phyloP scores from a whole-genome alignment of 2,329 filamentous ascomycete genomes.

The Pezicula rhizophila region DNA sequence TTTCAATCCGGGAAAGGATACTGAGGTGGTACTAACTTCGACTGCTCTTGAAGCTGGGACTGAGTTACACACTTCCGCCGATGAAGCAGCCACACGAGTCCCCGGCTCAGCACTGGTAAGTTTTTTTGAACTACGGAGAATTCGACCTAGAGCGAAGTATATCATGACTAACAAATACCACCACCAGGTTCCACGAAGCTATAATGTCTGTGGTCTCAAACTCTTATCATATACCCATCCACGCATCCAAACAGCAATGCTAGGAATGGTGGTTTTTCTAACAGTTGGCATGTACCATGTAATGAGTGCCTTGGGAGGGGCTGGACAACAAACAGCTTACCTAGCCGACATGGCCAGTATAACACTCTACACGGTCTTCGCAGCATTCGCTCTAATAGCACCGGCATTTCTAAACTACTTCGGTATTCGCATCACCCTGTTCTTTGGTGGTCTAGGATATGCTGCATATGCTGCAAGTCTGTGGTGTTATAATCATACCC shows the following conservation, averaged over 20 bases:
- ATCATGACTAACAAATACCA: neutral
- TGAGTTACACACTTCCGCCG: neutral
- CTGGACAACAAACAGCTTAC: conserved; percentile 45
- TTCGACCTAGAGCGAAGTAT: neutral
- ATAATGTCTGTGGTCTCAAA: neutral
- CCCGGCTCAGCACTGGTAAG: conserved; percentile 3
- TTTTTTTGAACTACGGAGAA: no score
- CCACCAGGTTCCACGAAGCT: neutral
- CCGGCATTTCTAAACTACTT: conserved; percentile 71
- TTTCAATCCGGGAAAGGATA: neutral
- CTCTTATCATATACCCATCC: neutral
- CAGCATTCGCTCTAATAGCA: conserved; percentile 59
- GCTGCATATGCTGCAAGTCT: conserved; percentile 65
- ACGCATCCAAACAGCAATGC: neutral
- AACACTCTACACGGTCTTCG: conserved; percentile 41
- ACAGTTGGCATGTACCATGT: conserved; percentile 54
- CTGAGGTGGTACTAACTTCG: neutral
- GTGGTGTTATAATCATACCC: conserved; percentile 32
- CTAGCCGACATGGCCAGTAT: conserved; percentile 42
- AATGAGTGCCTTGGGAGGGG: conserved; percentile 55
- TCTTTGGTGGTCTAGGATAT: conserved; percentile 69
- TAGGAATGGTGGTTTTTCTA: neutral
- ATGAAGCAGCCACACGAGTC: neutral
- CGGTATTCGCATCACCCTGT: conserved; percentile 60
- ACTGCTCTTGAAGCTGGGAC: neutral